Evolutionary conservation across 2,329 filamentous ascomycete species (phyloP).

Genomic region (Fusarium sp.): DNA sequence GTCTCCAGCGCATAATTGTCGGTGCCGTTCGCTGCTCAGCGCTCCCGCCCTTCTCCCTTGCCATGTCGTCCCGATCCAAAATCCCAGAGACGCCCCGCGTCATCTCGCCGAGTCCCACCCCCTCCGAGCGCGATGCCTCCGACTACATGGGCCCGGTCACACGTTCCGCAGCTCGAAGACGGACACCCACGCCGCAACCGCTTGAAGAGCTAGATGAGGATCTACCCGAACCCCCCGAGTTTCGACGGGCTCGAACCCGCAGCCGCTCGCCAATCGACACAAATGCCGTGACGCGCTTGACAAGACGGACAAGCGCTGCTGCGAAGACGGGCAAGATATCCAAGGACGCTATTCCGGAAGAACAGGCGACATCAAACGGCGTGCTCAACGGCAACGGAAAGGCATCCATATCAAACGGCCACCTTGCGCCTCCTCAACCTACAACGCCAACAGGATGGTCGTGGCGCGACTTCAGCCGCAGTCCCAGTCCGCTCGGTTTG

Average conservation of each 20-base stretch:
- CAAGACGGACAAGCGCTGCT: constrained; percentile 59
- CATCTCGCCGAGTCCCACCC: constrained; percentile 86
- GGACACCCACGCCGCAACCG: constrained; percentile 66
- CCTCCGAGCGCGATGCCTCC: constrained; percentile 50
- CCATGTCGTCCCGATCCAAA: constrained; percentile 65
- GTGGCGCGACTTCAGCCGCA: constrained; percentile 90
- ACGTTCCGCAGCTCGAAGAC: constrained; percentile 75
- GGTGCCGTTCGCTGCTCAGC: constrained; percentile 68
- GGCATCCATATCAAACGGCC: constrained; percentile 65
- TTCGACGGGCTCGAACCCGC: constrained; percentile 74
- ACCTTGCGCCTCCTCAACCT: constrained; percentile 76
- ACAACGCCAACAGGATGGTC: constrained; percentile 72
- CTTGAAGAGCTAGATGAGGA: constrained; percentile 69
- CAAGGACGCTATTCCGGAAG: constrained; percentile 38
- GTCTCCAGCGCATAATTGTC: constrained; percentile 63
- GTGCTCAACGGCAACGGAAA: constrained; percentile 48
- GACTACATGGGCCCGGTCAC: constrained; percentile 79
- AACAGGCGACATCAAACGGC: constrained; percentile 50
- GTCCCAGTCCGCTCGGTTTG: constrained; percentile 90
- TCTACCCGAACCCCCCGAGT: constrained; percentile 59
- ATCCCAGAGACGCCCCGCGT: constrained; percentile 86
- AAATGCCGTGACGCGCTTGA: constrained; percentile 66
- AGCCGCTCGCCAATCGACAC: constrained; percentile 75
- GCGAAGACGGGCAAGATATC: constrained; percentile 47
- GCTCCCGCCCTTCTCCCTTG: constrained; percentile 69